Evolutionary conservation across 805 yeast genomes (phyloP).

Genomic region (Naumovozyma castellii): DNA sequence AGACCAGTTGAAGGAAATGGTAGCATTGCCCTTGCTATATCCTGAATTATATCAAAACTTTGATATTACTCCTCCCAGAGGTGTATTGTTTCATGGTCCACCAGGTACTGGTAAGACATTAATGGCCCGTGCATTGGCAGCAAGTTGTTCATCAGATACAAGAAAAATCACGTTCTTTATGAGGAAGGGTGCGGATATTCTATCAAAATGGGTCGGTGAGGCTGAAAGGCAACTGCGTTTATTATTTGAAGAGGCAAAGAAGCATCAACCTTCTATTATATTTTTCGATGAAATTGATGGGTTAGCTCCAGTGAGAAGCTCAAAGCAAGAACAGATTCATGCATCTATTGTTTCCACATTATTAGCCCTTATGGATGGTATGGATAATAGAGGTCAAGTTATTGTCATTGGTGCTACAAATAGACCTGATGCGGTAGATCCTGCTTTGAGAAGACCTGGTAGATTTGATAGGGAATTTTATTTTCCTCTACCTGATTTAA

Average conservation of each 20-base stretch:
- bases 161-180: slow-evolving; percentile 89
- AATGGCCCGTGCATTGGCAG: slow-evolving; percentile 95
- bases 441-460: slow-evolving; percentile 94
- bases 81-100: slow-evolving; percentile 96
- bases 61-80: slow-evolving; percentile 91
- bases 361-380: slow-evolving; percentile 95
- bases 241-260: slow-evolving; percentile 90
- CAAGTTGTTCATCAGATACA: slow-evolving; percentile 79
- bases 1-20: slow-evolving; percentile 92
- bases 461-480: slow-evolving; percentile 94
- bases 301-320: slow-evolving; percentile 92
- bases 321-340: slow-evolving; percentile 96
- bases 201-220: slow-evolving; percentile 98
- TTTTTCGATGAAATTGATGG: slow-evolving; percentile 98
- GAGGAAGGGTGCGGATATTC: slow-evolving; percentile 96
- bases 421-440: slow-evolving; percentile 96
- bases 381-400: slow-evolving; percentile 97
- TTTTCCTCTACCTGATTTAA: slow-evolving; percentile 81
- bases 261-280: slow-evolving; percentile 90
- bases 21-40: slow-evolving; percentile 80
- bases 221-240: slow-evolving; percentile 90
- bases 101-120: slow-evolving; percentile 98
- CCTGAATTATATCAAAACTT: slow-evolving; percentile 90
- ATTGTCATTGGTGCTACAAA: slow-evolving; percentile 97
- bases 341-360: slow-evolving; percentile 94